Evolutionary conservation across 352 stramenopile genomes (phyloP).

Genomic region (Phytophthora fragariaefolia): DNA sequence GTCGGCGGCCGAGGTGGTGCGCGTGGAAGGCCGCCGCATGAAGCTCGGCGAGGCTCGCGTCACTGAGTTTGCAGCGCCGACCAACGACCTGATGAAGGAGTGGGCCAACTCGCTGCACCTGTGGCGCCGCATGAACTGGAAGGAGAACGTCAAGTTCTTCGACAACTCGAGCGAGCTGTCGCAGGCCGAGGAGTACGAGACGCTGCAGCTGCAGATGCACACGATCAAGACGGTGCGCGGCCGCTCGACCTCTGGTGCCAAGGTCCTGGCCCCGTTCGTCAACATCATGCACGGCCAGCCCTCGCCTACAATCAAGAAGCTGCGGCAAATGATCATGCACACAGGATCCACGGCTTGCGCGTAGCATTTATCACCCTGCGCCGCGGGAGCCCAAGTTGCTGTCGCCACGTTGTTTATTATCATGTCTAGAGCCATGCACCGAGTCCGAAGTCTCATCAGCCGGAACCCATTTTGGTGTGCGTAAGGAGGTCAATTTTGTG

Average conservation of each 20-base stretch:
- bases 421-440: slow-evolving; percentile 34
- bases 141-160: slow-evolving; percentile 89
- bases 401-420: slow-evolving; percentile 44
- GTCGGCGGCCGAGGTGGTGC: slow-evolving; percentile 68
- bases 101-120: slow-evolving; percentile 86
- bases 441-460: slow-evolving; percentile 8
- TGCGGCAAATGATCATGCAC: slow-evolving; percentile 64
- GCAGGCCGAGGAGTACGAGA: slow-evolving; percentile 64
- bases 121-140: slow-evolving; percentile 89
- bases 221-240: slow-evolving; percentile 57
- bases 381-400: slow-evolving; percentile 6
- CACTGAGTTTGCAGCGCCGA: slow-evolving; percentile 76
- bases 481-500: slow-evolving; percentile 38
- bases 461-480: slow-evolving; percentile 26
- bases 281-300: slow-evolving; percentile 63
- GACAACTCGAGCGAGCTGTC: slow-evolving; percentile 56
- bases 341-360: slow-evolving; percentile 48
- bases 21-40: slow-evolving; percentile 81
- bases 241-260: slow-evolving; percentile 40
- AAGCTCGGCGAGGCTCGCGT: slow-evolving; percentile 69
- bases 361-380: slow-evolving; percentile 28
- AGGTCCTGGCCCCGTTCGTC: slow-evolving; percentile 66
- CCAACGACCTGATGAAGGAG: slow-evolving; percentile 85
- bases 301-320: slow-evolving; percentile 74
- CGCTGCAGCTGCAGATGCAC: slow-evolving; percentile 65